These are phyloP conservation scores for Pythium pyrilobum DNA, from an alignment of 352 stramenopile species.

Conservation along the genomic window DNA sequence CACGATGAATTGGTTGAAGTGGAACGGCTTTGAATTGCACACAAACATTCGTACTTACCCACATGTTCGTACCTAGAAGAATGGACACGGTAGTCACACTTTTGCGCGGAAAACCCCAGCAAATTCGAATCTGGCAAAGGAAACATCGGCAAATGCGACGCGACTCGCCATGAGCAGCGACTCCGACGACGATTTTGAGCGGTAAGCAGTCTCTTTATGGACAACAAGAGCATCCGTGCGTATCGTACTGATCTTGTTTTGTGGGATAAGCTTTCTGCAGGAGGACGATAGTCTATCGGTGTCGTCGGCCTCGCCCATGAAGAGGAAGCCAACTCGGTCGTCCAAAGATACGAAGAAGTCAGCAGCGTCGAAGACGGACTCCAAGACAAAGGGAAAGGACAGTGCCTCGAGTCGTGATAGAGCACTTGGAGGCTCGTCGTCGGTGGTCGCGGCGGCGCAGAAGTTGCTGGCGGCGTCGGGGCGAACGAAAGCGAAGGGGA, in stretches of 20 bases:
- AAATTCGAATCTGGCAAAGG: conserved; percentile 4
- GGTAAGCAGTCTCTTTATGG: conserved; percentile 20
- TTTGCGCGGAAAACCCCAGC: neutral
- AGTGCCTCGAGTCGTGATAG: neutral
- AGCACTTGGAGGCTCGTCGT: conserved; percentile 10
- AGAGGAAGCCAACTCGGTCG: conserved; percentile 9
- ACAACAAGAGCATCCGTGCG: neutral
- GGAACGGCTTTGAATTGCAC: neutral
- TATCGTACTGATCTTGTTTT: neutral
- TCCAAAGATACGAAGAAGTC: conserved; percentile 8
- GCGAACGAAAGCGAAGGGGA: conserved; percentile 18
- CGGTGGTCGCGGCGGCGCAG: conserved; percentile 43
- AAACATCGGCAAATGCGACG: conserved; percentile 12
- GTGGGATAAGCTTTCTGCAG: conserved; percentile 47
- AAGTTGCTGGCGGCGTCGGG: conserved; percentile 46
- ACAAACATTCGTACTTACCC: conserved; percentile 1
- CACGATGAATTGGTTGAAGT: conserved; percentile 4
- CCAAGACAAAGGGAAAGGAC: neutral
- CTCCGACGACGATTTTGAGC: conserved; percentile 59
- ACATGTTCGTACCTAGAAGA: conserved; percentile 4
- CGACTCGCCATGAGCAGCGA: conserved; percentile 25
- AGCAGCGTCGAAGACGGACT: neutral
- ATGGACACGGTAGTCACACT: neutral
- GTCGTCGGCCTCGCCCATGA: conserved; percentile 23
- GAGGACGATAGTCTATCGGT: conserved; percentile 47